Evolutionary conservation across 305 asterid genomes (phyloP).

Genomic region (Coffea humblotiana): DNA sequence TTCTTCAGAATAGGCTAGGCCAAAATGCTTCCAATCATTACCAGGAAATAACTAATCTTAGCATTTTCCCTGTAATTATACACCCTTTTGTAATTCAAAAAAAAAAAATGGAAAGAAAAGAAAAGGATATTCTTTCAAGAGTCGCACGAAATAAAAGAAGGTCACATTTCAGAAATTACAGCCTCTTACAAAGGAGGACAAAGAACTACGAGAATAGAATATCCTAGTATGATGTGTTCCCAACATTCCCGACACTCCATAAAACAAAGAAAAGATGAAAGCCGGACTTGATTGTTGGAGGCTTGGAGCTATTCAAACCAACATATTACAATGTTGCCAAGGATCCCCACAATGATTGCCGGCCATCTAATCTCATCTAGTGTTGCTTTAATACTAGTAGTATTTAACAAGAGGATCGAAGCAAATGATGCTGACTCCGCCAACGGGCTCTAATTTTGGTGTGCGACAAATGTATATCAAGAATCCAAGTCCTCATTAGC

Average conservation of each 20-base stretch:
- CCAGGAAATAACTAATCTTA: too few species aligned
- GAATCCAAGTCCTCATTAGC: neutral
- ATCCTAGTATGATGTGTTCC: neutral
- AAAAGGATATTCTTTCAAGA: too few species aligned
- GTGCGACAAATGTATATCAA: neutral
- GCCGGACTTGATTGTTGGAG: neutral
- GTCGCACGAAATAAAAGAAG: too few species aligned
- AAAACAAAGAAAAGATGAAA: neutral
- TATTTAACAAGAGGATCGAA: neutral
- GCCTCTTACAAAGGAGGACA: too few species aligned
- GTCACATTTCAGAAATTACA: too few species aligned
- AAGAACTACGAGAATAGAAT: too few species aligned
- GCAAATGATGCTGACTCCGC: too few species aligned
- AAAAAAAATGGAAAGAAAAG: too few species aligned
- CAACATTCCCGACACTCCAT: neutral
- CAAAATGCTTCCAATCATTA: too few species aligned
- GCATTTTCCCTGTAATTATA: too few species aligned
- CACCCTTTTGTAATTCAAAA: too few species aligned
- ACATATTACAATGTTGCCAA: constrained; percentile 3
- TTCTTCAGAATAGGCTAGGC: too few species aligned
- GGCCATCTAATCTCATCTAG: neutral
- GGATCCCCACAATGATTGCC: neutral
- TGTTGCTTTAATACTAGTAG: neutral
- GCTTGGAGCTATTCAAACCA: neutral
- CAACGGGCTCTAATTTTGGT: neutral